Conservation (phyloP, 129 eudicot species). For the sunflower (Helianthus annuus) region DNA sequence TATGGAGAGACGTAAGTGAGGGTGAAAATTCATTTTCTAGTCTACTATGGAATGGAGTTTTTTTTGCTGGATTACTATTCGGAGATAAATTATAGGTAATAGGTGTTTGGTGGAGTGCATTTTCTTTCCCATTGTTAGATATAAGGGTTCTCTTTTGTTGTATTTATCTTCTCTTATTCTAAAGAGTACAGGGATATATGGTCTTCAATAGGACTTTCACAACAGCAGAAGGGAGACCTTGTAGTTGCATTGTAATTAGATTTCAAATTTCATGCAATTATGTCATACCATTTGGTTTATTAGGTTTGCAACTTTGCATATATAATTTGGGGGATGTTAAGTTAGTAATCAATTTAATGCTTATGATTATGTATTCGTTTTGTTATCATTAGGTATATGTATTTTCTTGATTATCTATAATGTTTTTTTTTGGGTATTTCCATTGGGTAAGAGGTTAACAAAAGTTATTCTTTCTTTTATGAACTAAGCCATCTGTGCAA, state of each 20-base stretch:
- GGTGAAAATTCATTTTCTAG: no score
- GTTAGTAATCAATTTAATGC: neutral
- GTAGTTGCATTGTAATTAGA: neutral
- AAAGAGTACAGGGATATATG: neutral
- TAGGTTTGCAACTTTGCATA: no score
- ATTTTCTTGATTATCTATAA: no score
- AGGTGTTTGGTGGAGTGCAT: constrained; percentile 3
- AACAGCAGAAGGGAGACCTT: neutral
- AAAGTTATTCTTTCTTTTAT: no score
- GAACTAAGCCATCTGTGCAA: no score
- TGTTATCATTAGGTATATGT: no score
- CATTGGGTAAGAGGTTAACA: no score
- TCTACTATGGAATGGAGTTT: neutral
- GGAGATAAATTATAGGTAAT: neutral
- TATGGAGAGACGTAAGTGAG: no score
- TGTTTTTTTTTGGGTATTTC: no score
- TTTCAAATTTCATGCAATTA: neutral
- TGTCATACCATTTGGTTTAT: neutral
- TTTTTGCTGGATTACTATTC: neutral
- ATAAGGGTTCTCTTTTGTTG: neutral
- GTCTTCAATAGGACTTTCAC: neutral
- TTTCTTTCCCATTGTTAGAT: constrained; percentile 2
- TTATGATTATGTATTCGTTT: neutral
- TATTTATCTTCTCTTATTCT: neutral
- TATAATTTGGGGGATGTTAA: neutral